These are phyloP conservation scores for Cicer cuneatum DNA, from an alignment of 306 rosid species.

Conservation along the genomic window DNA sequence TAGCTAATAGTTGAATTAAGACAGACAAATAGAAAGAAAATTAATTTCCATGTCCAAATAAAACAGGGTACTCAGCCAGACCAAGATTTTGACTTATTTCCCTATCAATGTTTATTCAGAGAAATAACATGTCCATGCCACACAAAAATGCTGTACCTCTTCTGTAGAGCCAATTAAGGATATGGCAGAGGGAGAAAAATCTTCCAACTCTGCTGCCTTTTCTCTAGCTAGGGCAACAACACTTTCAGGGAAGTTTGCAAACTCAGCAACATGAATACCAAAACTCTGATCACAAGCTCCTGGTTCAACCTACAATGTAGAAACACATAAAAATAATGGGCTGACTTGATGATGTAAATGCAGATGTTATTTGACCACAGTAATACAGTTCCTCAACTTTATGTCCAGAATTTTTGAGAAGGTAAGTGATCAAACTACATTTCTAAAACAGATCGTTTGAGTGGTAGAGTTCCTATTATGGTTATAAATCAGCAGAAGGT, in stretches of 20 bases:
- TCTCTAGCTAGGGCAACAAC: constrained; percentile 93
- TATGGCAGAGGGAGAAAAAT: constrained; percentile 72
- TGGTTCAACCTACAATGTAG: constrained; percentile 81
- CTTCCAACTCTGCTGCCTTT: constrained; percentile 96
- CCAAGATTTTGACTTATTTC: background rate
- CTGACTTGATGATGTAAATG: constrained; percentile 24
- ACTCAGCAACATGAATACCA: constrained; percentile 97
- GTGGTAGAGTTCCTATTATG: constrained; percentile 4
- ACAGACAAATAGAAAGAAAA: background rate
- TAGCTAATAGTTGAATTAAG: background rate
- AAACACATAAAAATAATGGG: constrained; percentile 35
- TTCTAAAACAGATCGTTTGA: background rate
- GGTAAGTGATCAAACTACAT: constrained; percentile 6
- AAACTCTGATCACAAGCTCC: constrained; percentile 99
- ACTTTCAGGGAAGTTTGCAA: constrained; percentile 92
- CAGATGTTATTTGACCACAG: constrained; percentile 18
- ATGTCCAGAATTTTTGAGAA: constrained; percentile 33
- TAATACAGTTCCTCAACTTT: constrained; percentile 22
- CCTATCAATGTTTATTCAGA: constrained; percentile 10
- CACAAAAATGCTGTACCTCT: constrained; percentile 58
- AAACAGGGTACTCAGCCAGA: background rate
- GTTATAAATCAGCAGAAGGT: constrained; percentile 23
- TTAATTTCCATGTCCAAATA: background rate
- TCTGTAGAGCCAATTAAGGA: constrained; percentile 47
- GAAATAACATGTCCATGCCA: constrained; percentile 34